Evolutionary conservation across 108 stramenopile genomes (phyloP), one percentile per base, ranked within the genome.

Genomic region (Aureococcus anophagefferens): DNA sequence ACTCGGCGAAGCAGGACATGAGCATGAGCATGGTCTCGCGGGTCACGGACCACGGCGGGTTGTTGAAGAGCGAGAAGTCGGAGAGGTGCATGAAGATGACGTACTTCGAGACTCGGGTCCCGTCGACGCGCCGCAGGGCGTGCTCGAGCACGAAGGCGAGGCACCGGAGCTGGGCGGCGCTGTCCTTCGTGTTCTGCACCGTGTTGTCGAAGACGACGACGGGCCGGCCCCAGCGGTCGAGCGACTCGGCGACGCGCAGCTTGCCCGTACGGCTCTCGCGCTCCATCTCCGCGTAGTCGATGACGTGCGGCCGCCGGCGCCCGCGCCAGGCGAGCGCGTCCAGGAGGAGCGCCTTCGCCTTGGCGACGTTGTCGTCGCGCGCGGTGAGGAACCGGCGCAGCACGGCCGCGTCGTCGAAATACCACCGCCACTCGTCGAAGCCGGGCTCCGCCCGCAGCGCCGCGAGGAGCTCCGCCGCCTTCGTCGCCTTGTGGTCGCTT

Each of bases 191-290:
- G 34, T 77, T 77, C 65, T 77, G 71, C 4, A 36, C 71, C 11
- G 15, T 32, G 62, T 77, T 72, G 34, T 77, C 72, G 18, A 77
- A 71, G 21, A 77, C 40, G 31, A 77, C 46, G 17, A 77, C 72
- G 29, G 76, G 51, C 16, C 76, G 65, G 34, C 71, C 71, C 9
- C 4, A 67, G 30, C 67, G 17, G 34, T 77, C 76, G 33, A 29
- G 44, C 4, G n/a, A 62, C 18, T 71, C 46, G 25, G 30, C 29
- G 4, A 71, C 32, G 29, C 46, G 40, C 5, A 77, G 31, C 67
- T 77, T 77, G 11, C 76, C 76, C 18, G 74, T 75, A 0, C 16
- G 31, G 15, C 28, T 1, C 68, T 74, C 73, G 31, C 16, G 14
- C 3, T 34, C 33, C 21, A 65, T 3, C 32, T 65, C 65, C 21